Conservation (phyloP, 2,329 filamentous ascomycete genomes). For the Fusarium avenaceum region DNA sequence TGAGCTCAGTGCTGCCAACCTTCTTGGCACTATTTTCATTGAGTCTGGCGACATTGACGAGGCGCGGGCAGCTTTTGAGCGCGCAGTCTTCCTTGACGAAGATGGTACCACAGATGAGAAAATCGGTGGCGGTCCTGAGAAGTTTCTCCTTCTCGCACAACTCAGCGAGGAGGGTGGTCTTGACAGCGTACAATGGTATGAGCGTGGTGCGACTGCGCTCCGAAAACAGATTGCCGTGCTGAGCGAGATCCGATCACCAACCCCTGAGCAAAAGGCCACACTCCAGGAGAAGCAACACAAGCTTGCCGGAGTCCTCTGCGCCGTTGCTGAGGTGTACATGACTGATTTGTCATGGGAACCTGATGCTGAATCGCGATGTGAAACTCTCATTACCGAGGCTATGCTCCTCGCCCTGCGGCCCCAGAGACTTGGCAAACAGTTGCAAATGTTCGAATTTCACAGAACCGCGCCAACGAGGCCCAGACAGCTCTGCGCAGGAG, state of each 20-base stretch:
- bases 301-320: constrained; percentile 91
- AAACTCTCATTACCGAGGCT: constrained; percentile 90
- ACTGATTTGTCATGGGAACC: constrained; percentile 95
- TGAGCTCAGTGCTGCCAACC: constrained; percentile 76
- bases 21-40: constrained; percentile 85
- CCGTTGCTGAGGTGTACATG: constrained; percentile 98
- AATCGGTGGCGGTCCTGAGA: constrained; percentile 87
- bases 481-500: constrained; percentile 82
- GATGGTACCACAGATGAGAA: constrained; percentile 78
- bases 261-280: constrained; percentile 56
- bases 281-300: constrained; percentile 81
- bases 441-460: constrained; percentile 93
- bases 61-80: constrained; percentile 78
- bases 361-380: constrained; percentile 90
- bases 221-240: constrained; percentile 77
- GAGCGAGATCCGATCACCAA: constrained; percentile 61
- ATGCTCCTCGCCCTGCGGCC: constrained; percentile 82
- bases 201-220: constrained; percentile 78
- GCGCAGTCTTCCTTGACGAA: constrained; percentile 81
- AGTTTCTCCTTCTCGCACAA: constrained; percentile 95
- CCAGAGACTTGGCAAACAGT: constrained; percentile 96
- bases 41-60: constrained; percentile 85
- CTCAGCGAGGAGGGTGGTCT: constrained; percentile 79
- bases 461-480: constrained; percentile 83
- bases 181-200: constrained; percentile 76